Conservation (phyloP, 2,329 filamentous ascomycete species). For the Hymenoscyphus fraxineus region DNA sequence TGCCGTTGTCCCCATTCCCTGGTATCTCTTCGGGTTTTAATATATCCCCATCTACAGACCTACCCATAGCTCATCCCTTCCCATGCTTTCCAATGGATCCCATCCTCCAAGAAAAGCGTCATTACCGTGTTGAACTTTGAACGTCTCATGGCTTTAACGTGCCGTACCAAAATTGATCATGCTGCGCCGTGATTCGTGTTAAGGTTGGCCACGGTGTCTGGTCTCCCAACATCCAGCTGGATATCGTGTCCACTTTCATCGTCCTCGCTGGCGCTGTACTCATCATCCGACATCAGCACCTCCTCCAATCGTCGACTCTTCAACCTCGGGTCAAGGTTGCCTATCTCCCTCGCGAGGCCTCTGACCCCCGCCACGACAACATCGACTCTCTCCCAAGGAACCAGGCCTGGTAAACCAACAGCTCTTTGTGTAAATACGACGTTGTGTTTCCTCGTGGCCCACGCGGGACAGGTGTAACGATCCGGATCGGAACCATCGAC, state of each 20-base stretch:
- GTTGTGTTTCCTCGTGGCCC: constrained; percentile 23
- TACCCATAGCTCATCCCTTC: neutral
- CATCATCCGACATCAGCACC: constrained; percentile 16
- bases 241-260: constrained; percentile 18
- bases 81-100: neutral
- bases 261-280: constrained; percentile 9
- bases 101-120: neutral
- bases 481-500: constrained; percentile 14
- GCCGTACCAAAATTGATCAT: constrained; percentile 7
- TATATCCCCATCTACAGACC: too few species aligned
- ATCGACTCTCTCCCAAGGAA: constrained; percentile 25
- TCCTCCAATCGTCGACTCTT: constrained; percentile 21
- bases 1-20: neutral
- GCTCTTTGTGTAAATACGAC: constrained; percentile 28
- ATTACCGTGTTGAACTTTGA: neutral
- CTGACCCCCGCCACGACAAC: constrained; percentile 27
- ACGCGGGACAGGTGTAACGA: constrained; percentile 29
- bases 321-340: constrained; percentile 21
- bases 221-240: constrained; percentile 30
- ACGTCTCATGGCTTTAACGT: neutral
- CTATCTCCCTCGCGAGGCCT: constrained; percentile 23
- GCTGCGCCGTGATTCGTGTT: constrained; percentile 6
- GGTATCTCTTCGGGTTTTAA: neutral
- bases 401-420: constrained; percentile 23
- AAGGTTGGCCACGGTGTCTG: constrained; percentile 27